A percentile compares a stretch with the other conserved stretches of the same genome.
Conservation (phyloP, 495 filamentous ascomycete genomes). For the Stereocaulon alpinum region DNA sequence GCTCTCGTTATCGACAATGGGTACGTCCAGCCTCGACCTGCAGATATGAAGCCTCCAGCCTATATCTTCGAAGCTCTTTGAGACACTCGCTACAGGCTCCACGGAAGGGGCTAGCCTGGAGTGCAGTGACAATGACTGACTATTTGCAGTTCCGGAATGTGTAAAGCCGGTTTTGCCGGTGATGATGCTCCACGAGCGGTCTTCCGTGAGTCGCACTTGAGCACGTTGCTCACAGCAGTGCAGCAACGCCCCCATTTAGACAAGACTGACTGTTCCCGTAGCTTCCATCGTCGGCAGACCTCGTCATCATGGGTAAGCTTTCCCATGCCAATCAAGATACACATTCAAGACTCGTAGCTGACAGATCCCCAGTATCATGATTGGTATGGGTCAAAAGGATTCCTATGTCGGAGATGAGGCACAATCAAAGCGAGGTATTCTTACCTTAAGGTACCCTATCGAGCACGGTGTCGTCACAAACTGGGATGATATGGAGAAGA, state of each 20-base stretch:
- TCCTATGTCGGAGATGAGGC: slow-evolving; percentile 99
- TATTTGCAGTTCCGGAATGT: slow-evolving; percentile 93
- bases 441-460: slow-evolving; percentile 97
- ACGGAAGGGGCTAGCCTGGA: not conserved
- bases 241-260: not conserved
- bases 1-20: slow-evolving; percentile 99
- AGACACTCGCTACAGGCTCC: not conserved
- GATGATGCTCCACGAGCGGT: slow-evolving; percentile 99
- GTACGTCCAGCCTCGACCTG: slow-evolving; percentile 48
- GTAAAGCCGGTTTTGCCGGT: slow-evolving; percentile 99
- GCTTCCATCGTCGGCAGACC: slow-evolving; percentile 99
- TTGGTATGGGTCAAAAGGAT: slow-evolving; percentile 99
- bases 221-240: not conserved
- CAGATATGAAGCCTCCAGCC: not conserved
- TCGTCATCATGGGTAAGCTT: slow-evolving; percentile 95
- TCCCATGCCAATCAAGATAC: slow-evolving; percentile 14
- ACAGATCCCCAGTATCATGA: slow-evolving; percentile 81
- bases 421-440: slow-evolving; percentile 99
- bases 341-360: slow-evolving; percentile 19
- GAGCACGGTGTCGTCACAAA: slow-evolving; percentile 99
- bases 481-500: slow-evolving; percentile 99
- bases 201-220: slow-evolving; percentile 76
- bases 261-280: slow-evolving; percentile 32
- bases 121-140: slow-evolving; percentile 25
- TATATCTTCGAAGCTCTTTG: not conserved